Conservation (phyloP, 805 yeast genomes). For the Saccharomycopsis fibuligera region DNA sequence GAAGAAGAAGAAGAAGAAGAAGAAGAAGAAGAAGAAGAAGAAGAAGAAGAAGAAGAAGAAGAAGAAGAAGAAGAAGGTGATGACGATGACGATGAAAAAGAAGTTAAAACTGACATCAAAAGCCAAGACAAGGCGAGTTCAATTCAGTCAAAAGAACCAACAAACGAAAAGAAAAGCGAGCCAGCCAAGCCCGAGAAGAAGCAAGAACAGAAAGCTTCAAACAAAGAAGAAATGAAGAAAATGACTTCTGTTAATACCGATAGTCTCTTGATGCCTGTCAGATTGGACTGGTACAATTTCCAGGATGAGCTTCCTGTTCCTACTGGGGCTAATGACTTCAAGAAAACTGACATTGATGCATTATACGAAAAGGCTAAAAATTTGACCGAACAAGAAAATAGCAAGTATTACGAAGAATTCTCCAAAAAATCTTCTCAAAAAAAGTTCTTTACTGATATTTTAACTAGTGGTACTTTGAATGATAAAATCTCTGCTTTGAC, state of each 20-base stretch:
- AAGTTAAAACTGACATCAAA: slow-evolving; percentile 34
- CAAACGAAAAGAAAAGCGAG: no score
- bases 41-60: slow-evolving; percentile 26
- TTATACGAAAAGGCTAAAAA: slow-evolving; percentile 61
- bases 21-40: slow-evolving; percentile 31
- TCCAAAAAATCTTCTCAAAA: slow-evolving; percentile 73
- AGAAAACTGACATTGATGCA: slow-evolving; percentile 48
- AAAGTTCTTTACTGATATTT: slow-evolving; percentile 81
- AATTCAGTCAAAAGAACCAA: slow-evolving; percentile 25
- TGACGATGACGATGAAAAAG: slow-evolving; percentile 20
- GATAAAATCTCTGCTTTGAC: slow-evolving; percentile 96
- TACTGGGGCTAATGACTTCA: slow-evolving; percentile 12
- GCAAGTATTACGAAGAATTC: slow-evolving; percentile 63
- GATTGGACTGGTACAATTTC: slow-evolving; percentile 73
- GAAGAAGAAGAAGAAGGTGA: slow-evolving; percentile 25
- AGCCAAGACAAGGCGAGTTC: slow-evolving; percentile 23
- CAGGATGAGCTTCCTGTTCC: slow-evolving; percentile 31
- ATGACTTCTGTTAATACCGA: slow-evolving; percentile 48
- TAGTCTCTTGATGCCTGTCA: slow-evolving; percentile 52
- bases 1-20: slow-evolving; percentile 34
- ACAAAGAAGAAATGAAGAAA: slow-evolving; percentile 27
- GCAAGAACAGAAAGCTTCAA: slow-evolving; percentile 22
- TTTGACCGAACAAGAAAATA: slow-evolving; percentile 64
- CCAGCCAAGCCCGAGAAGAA: slow-evolving; percentile 26
- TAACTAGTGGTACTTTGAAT: slow-evolving; percentile 85